Percentiles rank a stretch among this genome's conserved stretches.
Evolutionary conservation across 164 flowering plant genomes (phyloP).

Genomic region (Kingdonia uniflora): DNA sequence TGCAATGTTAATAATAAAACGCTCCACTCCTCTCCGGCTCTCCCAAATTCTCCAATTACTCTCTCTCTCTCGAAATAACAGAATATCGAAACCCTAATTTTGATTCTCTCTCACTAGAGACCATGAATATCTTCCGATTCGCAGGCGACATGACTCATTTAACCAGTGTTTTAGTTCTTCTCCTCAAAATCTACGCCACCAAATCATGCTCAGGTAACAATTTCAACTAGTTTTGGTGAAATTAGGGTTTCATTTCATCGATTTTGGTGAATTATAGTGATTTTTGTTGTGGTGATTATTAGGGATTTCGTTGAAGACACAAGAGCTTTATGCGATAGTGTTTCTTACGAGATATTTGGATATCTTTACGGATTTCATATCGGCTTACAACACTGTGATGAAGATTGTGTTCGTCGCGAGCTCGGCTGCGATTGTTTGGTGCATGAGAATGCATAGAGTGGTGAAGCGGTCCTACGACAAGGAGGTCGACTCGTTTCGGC

Average conservation of each 20-base stretch:
- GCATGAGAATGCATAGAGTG: constrained; percentile 53
- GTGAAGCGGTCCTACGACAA: constrained; percentile 66
- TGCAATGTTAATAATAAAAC: too few species aligned
- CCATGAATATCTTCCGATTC: constrained; percentile 80
- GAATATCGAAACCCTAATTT: constrained; percentile 25
- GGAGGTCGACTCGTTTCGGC: constrained; percentile 73
- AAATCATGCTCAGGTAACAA: constrained; percentile 86
- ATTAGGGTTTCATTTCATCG: constrained; percentile 8
- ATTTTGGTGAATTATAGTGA: neutral
- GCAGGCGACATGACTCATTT: constrained; percentile 87
- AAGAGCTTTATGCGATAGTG: constrained; percentile 74
- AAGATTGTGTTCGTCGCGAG: constrained; percentile 74
- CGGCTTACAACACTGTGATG: constrained; percentile 77
- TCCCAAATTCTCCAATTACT: too few species aligned
- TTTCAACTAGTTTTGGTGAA: too few species aligned
- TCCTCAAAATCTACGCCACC: constrained; percentile 88
- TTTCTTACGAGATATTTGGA: constrained; percentile 79
- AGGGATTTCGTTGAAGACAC: constrained; percentile 94
- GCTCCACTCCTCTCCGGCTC: too few species aligned
- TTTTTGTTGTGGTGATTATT: neutral
- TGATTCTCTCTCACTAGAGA: neutral
- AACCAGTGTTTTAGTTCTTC: constrained; percentile 61
- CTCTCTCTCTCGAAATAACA: constrained; percentile 49
- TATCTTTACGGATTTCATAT: constrained; percentile 66
- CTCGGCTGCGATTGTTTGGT: constrained; percentile 74